Conservation (phyloP, 176 grass and related monocot genomes). For the Lolium rigidum region DNA sequence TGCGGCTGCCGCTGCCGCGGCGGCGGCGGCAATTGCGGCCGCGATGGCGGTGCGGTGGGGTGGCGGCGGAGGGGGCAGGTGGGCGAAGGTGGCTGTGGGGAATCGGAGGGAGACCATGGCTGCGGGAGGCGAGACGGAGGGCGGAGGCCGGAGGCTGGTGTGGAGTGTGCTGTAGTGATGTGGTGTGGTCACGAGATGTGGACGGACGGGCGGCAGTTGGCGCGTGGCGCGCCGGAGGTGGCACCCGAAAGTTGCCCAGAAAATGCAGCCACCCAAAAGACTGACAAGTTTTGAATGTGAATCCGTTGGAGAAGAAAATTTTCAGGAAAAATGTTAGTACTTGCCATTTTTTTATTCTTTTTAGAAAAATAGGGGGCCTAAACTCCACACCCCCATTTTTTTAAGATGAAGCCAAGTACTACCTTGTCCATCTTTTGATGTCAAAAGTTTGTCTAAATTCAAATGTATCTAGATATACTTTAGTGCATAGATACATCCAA, state of each 20-base stretch:
- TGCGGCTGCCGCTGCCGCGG: constrained; percentile 22
- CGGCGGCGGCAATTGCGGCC: constrained; percentile 49
- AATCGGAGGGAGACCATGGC: constrained; percentile 59
- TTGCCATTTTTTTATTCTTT: too few species aligned
- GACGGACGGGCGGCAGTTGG: constrained; percentile 17
- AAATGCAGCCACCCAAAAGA: too few species aligned
- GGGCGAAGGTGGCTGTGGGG: constrained; percentile 36
- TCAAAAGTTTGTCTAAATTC: too few species aligned
- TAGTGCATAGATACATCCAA: too few species aligned
- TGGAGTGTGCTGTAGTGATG: neutral
- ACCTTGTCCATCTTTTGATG: too few species aligned
- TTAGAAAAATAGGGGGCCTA: too few species aligned
- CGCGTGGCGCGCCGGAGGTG: constrained; percentile 9
- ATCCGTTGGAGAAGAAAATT: too few species aligned
- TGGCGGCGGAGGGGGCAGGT: constrained; percentile 15
- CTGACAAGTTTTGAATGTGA: too few species aligned
- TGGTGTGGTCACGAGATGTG: constrained; percentile 21
- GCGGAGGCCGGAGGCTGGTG: constrained; percentile 34
- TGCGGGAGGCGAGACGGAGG: neutral
- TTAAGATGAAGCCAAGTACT: too few species aligned
- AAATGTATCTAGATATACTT: too few species aligned
- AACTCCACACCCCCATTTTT: too few species aligned
- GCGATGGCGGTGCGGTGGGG: constrained; percentile 31
- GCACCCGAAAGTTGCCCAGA: neutral
- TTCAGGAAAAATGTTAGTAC: too few species aligned